Evolutionary conservation across 192 early-diverging fungal species (phyloP).

Genomic region (Linnemannia hyalina): DNA sequence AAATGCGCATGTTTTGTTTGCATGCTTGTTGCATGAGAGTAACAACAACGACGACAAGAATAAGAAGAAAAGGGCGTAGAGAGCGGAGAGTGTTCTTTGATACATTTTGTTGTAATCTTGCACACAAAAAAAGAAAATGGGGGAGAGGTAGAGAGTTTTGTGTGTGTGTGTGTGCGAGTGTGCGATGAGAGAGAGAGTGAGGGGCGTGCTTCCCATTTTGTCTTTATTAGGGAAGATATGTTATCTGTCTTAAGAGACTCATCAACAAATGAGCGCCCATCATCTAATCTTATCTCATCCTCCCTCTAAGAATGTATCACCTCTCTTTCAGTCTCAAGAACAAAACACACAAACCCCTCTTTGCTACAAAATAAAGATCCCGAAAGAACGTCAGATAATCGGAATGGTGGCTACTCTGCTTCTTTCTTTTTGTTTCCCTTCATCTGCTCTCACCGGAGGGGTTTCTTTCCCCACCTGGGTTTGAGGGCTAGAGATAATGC

Average conservation of each 20-base stretch:
- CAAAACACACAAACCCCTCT: no score
- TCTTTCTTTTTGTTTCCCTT: not conserved
- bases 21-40: no score
- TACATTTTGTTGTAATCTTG: no score
- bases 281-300: slow-evolving; percentile 42
- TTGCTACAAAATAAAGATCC: no score
- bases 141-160: no score
- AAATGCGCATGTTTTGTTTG: no score
- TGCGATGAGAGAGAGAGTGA: not conserved
- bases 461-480: not conserved
- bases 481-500: not conserved
- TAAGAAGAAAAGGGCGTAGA: no score
- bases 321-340: no score
- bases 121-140: not conserved
- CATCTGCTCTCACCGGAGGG: not conserved
- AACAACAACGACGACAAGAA: no score
- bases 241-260: not conserved
- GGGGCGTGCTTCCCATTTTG: slow-evolving; percentile 6
- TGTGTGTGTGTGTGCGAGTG: not conserved
- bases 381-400: no score
- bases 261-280: slow-evolving; percentile 17
- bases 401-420: no score
- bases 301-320: not conserved
- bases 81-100: no score
- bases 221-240: not conserved